phyloP scores from a whole-genome alignment of 164 flowering plant species.

The Umbellularia californica region DNA sequence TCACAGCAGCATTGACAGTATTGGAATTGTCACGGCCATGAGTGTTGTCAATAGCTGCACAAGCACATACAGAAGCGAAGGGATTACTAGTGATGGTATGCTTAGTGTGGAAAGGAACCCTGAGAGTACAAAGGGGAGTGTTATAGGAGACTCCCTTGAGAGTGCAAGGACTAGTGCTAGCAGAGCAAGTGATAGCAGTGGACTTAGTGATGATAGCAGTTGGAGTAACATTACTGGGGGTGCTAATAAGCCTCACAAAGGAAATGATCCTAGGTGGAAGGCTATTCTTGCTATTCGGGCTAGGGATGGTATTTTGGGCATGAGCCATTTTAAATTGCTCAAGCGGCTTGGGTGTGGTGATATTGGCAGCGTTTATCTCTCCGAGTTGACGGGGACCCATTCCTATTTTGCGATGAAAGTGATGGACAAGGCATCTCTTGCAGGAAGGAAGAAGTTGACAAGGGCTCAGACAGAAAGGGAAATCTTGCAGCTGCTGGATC shows the following conservation, averaged over 20 bases:
- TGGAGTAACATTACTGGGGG: conserved; percentile 90
- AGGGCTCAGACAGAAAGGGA: conserved; percentile 75
- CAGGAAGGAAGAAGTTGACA: conserved; percentile 58
- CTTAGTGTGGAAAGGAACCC: conserved; percentile 62
- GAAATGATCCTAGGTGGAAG: conserved; percentile 97
- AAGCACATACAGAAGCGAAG: conserved; percentile 70
- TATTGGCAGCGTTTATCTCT: conserved; percentile 59
- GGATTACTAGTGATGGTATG: conserved; percentile 70
- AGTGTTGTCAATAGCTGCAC: conserved; percentile 75
- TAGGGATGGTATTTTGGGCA: conserved; percentile 82
- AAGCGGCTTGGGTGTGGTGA: conserved; percentile 75
- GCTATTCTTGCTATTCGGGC: conserved; percentile 83
- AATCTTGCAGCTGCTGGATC: conserved; percentile 66
- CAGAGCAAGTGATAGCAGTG: conserved; percentile 91
- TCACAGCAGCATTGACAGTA: conserved; percentile 72
- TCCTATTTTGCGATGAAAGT: conserved; percentile 70
- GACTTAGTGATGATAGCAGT: conserved; percentile 92
- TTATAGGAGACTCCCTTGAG: conserved; percentile 80
- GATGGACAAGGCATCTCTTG: conserved; percentile 80
- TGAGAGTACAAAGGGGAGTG: conserved; percentile 65
- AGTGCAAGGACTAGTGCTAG: conserved; percentile 83
- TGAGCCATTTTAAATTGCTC: conserved; percentile 80
- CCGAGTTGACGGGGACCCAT: conserved; percentile 43
- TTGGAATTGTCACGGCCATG: conserved; percentile 76
- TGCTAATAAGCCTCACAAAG: conserved; percentile 94